Percentiles rank a stretch among this genome's conserved stretches.
These are phyloP conservation scores for Zalerion maritima DNA, from an alignment of 495 filamentous ascomycete species.

Conservation along the genomic window DNA sequence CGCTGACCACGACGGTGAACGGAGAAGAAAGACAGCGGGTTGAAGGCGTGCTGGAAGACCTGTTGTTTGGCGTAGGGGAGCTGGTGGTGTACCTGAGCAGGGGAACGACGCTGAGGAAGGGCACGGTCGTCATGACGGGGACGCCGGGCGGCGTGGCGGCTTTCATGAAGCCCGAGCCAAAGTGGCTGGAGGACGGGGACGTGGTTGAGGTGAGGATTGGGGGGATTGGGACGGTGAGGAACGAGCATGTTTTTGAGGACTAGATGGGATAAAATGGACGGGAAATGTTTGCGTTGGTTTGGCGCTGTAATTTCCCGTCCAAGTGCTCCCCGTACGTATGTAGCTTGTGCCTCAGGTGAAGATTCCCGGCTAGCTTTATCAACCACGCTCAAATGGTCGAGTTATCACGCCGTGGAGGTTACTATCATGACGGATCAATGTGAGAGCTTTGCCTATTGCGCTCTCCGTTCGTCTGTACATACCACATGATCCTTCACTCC, in stretches of 20 bases:
- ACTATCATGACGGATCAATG: no score
- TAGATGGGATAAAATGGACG: no score
- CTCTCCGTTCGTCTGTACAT: no score
- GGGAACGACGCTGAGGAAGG: conserved; percentile 15
- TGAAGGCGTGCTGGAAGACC: conserved; percentile 6
- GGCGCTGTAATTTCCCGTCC: no score
- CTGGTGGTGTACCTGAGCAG: conserved; percentile 3
- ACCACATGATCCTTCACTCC: no score
- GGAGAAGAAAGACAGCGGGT: conserved; percentile 5
- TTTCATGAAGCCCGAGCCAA: conserved; percentile 18
- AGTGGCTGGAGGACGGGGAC: conserved; percentile 24
- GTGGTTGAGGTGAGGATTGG: conserved; percentile 17
- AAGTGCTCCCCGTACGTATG: no score
- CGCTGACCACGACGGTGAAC: conserved; percentile 5
- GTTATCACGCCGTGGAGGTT: no score
- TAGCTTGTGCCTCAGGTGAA: no score
- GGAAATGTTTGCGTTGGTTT: no score
- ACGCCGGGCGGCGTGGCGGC: conserved; percentile 21
- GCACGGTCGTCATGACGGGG: conserved; percentile 22
- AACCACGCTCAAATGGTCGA: no score
- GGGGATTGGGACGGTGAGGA: conserved; percentile 13
- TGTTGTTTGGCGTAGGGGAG: conserved; percentile 4
- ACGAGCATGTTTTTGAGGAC: conserved; percentile 16
- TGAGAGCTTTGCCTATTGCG: no score
- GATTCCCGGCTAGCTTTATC: no score